A percentile compares a stretch with the other conserved stretches of the same genome.
These are phyloP conservation scores for Neckera pumila DNA, from an alignment of 225 moss, liverwort and hornwort genomes.

Conservation along the genomic window DNA sequence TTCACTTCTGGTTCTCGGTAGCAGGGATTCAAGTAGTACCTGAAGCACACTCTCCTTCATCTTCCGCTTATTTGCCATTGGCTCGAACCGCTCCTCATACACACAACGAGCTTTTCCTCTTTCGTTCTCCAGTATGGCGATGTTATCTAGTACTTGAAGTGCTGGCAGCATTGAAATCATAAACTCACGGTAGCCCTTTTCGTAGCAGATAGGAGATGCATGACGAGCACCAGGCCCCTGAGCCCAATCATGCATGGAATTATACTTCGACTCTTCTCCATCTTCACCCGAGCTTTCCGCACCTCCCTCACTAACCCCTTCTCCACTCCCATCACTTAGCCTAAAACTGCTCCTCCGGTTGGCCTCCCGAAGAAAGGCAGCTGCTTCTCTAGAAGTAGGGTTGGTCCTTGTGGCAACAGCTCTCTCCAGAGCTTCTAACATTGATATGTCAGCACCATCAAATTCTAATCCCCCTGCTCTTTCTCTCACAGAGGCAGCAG, in stretches of 20 bases:
- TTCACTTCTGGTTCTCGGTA: neutral
- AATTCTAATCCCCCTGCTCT: slow-evolving; percentile 6
- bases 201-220: slow-evolving; percentile 57
- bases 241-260: slow-evolving; percentile 18
- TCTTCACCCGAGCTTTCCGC: slow-evolving; percentile 60
- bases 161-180: slow-evolving; percentile 48
- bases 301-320: slow-evolving; percentile 28
- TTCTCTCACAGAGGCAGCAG: slow-evolving; percentile 10
- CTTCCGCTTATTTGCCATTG: slow-evolving; percentile 51
- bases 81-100: slow-evolving; percentile 56
- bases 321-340: slow-evolving; percentile 24
- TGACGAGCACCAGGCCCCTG: slow-evolving; percentile 28
- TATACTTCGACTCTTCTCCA: slow-evolving; percentile 26
- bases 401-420: slow-evolving; percentile 22
- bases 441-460: slow-evolving; percentile 17
- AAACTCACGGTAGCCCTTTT: slow-evolving; percentile 63
- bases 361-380: slow-evolving; percentile 17
- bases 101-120: slow-evolving; percentile 26
- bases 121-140: slow-evolving; percentile 36
- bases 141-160: slow-evolving; percentile 57
- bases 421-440: slow-evolving; percentile 33
- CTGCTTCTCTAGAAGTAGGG: slow-evolving; percentile 4
- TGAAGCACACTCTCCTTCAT: slow-evolving; percentile 46
- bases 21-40: slow-evolving; percentile 21
- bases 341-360: slow-evolving; percentile 31